Evolutionary conservation across 148 eudicot species (phyloP), one percentile per base, ranked within the genome.

Genomic region (Talinum fruticosum): DNA sequence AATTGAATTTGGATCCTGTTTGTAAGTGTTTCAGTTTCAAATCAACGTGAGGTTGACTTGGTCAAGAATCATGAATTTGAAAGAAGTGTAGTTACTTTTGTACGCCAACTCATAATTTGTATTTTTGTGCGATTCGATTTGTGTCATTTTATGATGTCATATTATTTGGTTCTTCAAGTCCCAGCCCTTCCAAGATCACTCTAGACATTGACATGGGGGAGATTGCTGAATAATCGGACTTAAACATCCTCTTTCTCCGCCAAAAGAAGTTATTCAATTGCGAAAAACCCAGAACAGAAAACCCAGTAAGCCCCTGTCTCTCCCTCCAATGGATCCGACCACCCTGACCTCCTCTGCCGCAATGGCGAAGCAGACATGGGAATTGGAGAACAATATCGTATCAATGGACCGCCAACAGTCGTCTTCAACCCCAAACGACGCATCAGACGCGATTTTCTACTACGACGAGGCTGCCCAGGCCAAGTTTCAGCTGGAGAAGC

Each of bases 341-440:
- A 12, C 92, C 18, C 77, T 79, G 71, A 18, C 68, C 23, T 41
- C 82, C 12, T 86, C 96, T 8, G 76, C 93, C 14, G 78, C 92
- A 68, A 87, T 96, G 71, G 97, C 97, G 1, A 88, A 85, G 65
- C 83, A 91, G 47, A 93, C 97, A 4, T 96, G 99, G 99, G 99
- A 96, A 76, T 78, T 93, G 0, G 99, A 96, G 66, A 96, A 96
- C 97, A 88, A 91, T 87, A 91, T 93, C 76, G 66, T 69, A 26
- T 18, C 90, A 5, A 75, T 84, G 61, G 90, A 86, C 29, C 80
- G 87, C 12, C 72, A 90, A 19, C 73, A 80, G 0, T 61, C 83
- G 14, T 47, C 83, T 3, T 32, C 91, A 10, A 13, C 84, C 15
- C 3, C 72, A 3, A 8, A 33, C 44, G 69, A 82, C 35, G 81